Conservation (phyloP, 108 stramenopile species). For the Seminavis robusta region DNA sequence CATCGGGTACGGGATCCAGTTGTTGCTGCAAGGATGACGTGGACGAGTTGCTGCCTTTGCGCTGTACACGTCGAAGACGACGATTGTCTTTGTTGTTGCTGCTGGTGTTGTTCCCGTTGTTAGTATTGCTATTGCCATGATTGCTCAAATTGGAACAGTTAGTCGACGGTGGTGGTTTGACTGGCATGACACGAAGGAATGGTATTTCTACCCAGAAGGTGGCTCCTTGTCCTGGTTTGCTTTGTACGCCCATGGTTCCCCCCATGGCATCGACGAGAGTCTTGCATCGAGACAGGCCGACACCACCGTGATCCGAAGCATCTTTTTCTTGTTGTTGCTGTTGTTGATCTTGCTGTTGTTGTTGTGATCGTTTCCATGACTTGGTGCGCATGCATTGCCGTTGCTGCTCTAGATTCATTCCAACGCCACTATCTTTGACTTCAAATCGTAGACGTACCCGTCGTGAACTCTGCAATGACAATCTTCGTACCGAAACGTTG, state of each 20-base stretch:
- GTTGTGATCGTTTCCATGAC: too few species aligned
- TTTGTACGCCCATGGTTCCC: conserved; percentile 34
- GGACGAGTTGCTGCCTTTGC: too few species aligned
- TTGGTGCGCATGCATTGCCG: conserved; percentile 33
- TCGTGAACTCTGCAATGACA: not conserved
- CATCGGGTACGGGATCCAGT: too few species aligned
- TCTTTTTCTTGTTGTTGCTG: conserved; percentile 34
- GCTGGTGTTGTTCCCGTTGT: conserved; percentile 1
- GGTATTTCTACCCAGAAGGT: conserved; percentile 33
- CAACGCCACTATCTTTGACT: conserved; percentile 54
- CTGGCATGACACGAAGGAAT: conserved; percentile 3
- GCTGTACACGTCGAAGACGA: conserved; percentile 18
- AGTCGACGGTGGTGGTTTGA: not conserved
- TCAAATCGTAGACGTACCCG: conserved; percentile 15
- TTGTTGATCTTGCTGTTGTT: too few species aligned
- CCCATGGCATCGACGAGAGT: conserved; percentile 38
- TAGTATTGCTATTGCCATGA: too few species aligned
- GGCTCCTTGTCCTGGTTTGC: conserved; percentile 22
- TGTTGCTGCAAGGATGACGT: too few species aligned
- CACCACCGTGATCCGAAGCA: conserved; percentile 45
- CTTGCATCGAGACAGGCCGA: conserved; percentile 49
- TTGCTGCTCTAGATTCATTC: conserved; percentile 29
- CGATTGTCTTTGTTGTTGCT: not conserved
- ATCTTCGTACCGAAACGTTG: conserved; percentile 5
- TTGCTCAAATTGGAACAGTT: too few species aligned